phyloP scores from a whole-genome alignment of 495 filamentous ascomycete species.

The Penicillium waksmanii region DNA sequence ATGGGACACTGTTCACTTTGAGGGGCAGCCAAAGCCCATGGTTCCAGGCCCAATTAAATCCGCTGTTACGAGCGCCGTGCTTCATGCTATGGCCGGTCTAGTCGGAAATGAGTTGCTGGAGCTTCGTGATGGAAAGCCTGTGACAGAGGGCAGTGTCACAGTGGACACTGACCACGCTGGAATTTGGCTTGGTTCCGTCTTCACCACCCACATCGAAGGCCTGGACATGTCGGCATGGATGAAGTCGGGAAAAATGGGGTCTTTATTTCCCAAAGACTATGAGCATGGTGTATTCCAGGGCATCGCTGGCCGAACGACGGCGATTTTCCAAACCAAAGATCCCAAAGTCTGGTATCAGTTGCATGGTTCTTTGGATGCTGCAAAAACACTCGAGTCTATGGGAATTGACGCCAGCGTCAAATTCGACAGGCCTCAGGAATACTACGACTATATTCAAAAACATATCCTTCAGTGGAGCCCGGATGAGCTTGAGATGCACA shows the following conservation, averaged over 20 bases:
- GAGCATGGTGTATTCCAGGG: conserved; percentile 30
- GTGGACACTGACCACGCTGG: conserved; percentile 36
- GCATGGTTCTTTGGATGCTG: conserved; percentile 36
- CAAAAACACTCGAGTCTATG: conserved; percentile 26
- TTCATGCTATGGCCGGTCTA: conserved; percentile 35
- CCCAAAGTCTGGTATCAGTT: conserved; percentile 37
- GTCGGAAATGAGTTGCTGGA: conserved; percentile 35
- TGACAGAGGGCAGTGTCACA: conserved; percentile 16
- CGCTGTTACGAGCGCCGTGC: conserved; percentile 29
- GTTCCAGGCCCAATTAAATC: conserved; percentile 32
- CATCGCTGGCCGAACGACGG: conserved; percentile 27
- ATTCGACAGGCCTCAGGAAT: not conserved
- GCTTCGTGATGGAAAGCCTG: conserved; percentile 24
- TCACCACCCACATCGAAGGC: conserved; percentile 25
- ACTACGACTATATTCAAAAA: conserved; percentile 25
- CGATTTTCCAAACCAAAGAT: conserved; percentile 34
- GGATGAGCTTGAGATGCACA: conserved; percentile 42
- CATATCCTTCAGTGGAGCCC: conserved; percentile 33
- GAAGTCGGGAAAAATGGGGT: conserved; percentile 15
- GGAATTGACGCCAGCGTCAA: conserved; percentile 28
- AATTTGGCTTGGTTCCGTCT: conserved; percentile 33
- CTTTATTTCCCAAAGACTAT: conserved; percentile 25
- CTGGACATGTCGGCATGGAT: conserved; percentile 18
- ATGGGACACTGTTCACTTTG: conserved; percentile 34
- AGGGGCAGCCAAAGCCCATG: conserved; percentile 27